These are phyloP conservation scores for Lasiosphaeria ovina DNA, from an alignment of 495 filamentous ascomycete genomes.

Conservation along the genomic window DNA sequence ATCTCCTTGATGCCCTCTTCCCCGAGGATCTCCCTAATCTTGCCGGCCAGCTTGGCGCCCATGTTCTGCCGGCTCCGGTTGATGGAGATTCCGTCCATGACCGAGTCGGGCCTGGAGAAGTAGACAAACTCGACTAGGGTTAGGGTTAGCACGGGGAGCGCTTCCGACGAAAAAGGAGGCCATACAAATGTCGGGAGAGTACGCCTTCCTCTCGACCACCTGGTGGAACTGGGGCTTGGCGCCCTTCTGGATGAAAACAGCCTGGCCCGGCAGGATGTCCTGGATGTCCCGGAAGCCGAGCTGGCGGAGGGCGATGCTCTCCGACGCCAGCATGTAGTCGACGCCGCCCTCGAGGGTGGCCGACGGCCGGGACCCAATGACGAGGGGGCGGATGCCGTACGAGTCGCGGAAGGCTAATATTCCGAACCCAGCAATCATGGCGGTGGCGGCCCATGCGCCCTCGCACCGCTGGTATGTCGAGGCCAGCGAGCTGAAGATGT, in stretches of 20 bases:
- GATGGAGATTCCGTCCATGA: constrained; percentile 92
- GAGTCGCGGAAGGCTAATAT: constrained; percentile 82
- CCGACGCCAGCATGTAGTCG: constrained; percentile 98
- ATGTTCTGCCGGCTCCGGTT: constrained; percentile 87
- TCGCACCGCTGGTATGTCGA: constrained; percentile 75
- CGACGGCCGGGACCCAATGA: constrained; percentile 73
- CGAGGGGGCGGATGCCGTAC: constrained; percentile 86
- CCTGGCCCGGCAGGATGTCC: constrained; percentile 88
- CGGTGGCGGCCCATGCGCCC: constrained; percentile 73
- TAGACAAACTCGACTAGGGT: constrained; percentile 55
- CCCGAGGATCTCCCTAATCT: constrained; percentile 69
- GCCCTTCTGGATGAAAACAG: constrained; percentile 90
- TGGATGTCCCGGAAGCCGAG: constrained; percentile 78
- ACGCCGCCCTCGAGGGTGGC: constrained; percentile 59
- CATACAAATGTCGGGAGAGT: constrained; percentile 79
- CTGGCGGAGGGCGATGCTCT: constrained; percentile 86
- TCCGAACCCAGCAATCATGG: constrained; percentile 93
- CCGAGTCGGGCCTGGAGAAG: constrained; percentile 83
- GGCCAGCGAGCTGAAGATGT: constrained; percentile 76
- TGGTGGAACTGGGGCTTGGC: constrained; percentile 72
- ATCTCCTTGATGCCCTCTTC: constrained; percentile 76
- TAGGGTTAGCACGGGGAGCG: not conserved
- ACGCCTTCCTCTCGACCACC: constrained; percentile 66
- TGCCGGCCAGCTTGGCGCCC: constrained; percentile 83
- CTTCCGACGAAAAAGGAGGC: too few relatives aligned